Percentiles rank a stretch among this genome's conserved stretches.
Conservation (phyloP, 805 yeast genomes). For the Scheffersomyces stipitis region DNA sequence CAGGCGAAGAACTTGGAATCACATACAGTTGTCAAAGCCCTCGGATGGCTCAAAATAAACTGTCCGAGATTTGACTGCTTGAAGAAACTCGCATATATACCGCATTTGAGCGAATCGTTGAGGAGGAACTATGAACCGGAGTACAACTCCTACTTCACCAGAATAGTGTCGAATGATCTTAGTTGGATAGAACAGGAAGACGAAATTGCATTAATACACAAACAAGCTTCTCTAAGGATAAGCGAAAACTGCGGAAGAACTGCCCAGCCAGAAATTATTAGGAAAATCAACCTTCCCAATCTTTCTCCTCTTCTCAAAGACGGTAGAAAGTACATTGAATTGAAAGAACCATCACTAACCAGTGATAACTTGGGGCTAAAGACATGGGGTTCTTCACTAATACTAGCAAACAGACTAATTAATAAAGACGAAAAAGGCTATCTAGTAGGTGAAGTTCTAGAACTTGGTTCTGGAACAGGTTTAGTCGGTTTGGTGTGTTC, state of each 20-base stretch:
- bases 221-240: slow-evolving; percentile 61
- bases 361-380: slow-evolving; percentile 86
- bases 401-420: slow-evolving; percentile 58
- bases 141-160: slow-evolving; percentile 49
- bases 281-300: slow-evolving; percentile 54
- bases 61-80: slow-evolving; percentile 32
- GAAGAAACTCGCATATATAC: slow-evolving; percentile 21
- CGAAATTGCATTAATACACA: slow-evolving; percentile 42
- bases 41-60: slow-evolving; percentile 45
- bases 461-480: slow-evolving; percentile 96
- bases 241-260: slow-evolving; percentile 84
- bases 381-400: slow-evolving; percentile 92
- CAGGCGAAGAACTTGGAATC: slow-evolving; percentile 30
- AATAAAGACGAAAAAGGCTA: slow-evolving; percentile 13
- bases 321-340: slow-evolving; percentile 23
- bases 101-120: slow-evolving; percentile 25
- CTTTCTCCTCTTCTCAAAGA: slow-evolving; percentile 14
- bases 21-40: slow-evolving; percentile 21
- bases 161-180: slow-evolving; percentile 48
- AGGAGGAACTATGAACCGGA: slow-evolving; percentile 31
- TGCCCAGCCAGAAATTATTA: slow-evolving; percentile 68
- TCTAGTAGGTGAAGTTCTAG: slow-evolving; percentile 45
- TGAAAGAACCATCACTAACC: slow-evolving; percentile 84
- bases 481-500: slow-evolving; percentile 75
- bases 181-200: slow-evolving; percentile 42